phyloP scores from a whole-genome alignment of 768 basidiomycete species.

The Tylopilus balloui region DNA sequence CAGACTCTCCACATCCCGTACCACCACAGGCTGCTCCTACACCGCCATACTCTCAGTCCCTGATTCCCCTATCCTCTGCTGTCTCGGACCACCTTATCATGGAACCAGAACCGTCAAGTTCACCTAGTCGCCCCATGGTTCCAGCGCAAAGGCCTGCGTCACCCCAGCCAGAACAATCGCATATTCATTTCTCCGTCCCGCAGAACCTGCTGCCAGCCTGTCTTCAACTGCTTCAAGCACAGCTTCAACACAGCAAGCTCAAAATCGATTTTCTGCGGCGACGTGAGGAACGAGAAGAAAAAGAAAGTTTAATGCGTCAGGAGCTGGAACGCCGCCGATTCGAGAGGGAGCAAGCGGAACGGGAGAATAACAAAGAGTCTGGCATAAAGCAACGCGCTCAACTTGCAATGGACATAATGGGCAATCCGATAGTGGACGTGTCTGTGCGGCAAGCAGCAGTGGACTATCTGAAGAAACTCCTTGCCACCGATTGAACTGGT shows the following conservation, averaged over 20 bases:
- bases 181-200: conserved; percentile 48
- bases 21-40: conserved; percentile 25
- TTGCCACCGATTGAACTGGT: conserved; percentile 34
- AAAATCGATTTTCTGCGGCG: conserved; percentile 66
- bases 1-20: conserved; percentile 29
- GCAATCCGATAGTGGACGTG: conserved; percentile 54
- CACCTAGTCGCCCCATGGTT: conserved; percentile 13
- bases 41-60: conserved; percentile 20
- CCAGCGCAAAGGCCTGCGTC: conserved; percentile 10
- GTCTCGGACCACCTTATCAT: conserved; percentile 14
- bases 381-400: conserved; percentile 58
- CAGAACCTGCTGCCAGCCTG: conserved; percentile 55
- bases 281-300: conserved; percentile 66
- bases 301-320: conserved; percentile 46
- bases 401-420: conserved; percentile 62
- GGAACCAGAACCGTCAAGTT: conserved; percentile 21
- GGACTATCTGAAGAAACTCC: conserved; percentile 68
- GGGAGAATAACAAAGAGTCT: conserved; percentile 50
- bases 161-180: conserved; percentile 35
- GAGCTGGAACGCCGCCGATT: conserved; percentile 50
- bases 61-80: conserved; percentile 10
- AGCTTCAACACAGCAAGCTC: conserved; percentile 64
- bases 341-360: conserved; percentile 55
- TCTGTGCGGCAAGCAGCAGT: conserved; percentile 61
- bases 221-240: conserved; percentile 58